Conservation (phyloP, 2,329 filamentous ascomycete species). For the Claviceps paspali region DNA sequence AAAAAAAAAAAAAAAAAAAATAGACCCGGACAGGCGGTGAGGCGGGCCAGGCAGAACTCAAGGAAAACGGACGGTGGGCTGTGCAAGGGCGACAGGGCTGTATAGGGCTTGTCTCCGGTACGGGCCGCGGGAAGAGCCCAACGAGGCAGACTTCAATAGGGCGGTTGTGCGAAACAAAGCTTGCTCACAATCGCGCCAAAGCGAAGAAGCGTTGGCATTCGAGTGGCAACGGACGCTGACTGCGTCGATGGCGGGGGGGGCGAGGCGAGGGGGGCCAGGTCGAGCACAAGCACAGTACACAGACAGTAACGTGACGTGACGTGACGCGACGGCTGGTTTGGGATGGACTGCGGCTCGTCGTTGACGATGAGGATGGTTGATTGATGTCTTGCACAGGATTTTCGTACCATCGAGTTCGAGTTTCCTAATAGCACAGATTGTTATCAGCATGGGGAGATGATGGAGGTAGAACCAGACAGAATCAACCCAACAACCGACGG, state of each 20-base stretch:
- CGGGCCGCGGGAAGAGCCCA: conserved; percentile 1
- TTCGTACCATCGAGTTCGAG: no score
- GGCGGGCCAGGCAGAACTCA: not conserved
- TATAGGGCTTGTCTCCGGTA: not conserved
- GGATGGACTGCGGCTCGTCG: no score
- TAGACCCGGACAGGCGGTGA: conserved; percentile 4
- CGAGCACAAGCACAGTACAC: no score
- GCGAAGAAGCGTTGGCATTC: no score
- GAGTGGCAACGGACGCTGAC: not conserved
- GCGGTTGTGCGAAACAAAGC: not conserved
- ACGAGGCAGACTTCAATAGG: not conserved
- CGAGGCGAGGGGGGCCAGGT: no score
- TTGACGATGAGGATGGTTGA: no score
- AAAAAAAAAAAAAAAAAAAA: not conserved
- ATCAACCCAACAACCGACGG: not conserved
- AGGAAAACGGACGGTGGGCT: no score
- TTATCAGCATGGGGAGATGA: not conserved
- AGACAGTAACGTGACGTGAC: no score
- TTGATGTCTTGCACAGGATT: no score
- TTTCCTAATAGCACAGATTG: no score
- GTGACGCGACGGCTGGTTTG: no score
- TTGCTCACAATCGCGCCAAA: not conserved
- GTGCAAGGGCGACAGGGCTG: no score
- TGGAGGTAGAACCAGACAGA: not conserved
- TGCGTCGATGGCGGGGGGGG: conserved; percentile 2